A percentile compares a stretch with the other conserved stretches of the same genome.
These are phyloP conservation scores for Schoenoplectus triqueter DNA, from an alignment of 202 grass and related monocot genomes.

Conservation along the genomic window DNA sequence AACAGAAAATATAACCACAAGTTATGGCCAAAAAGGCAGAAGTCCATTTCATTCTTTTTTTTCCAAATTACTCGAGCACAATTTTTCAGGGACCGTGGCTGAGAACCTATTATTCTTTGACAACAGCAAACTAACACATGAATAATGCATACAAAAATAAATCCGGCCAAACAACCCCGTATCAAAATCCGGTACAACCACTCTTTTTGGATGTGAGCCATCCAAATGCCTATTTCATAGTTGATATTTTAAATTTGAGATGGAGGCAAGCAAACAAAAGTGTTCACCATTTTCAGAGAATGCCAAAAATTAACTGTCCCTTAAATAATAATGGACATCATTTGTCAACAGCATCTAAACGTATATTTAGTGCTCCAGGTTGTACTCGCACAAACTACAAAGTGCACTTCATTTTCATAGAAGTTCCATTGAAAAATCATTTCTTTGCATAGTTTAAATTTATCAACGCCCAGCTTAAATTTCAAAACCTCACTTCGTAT, in stretches of 20 bases:
- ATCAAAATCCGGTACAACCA: background rate
- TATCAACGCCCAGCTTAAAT: background rate
- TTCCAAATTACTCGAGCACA: background rate
- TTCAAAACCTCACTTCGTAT: too few relatives aligned
- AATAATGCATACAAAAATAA: background rate
- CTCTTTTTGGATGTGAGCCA: too few relatives aligned
- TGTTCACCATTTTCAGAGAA: background rate
- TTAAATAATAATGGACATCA: background rate
- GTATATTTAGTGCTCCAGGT: background rate
- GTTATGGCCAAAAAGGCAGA: constrained; percentile 26
- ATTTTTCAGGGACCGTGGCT: background rate
- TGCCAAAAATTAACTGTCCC: background rate
- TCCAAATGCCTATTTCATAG: background rate
- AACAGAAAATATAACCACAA: constrained; percentile 17
- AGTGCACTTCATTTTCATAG: too few relatives aligned
- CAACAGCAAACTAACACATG: background rate
- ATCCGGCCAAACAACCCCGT: background rate
- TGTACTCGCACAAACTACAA: background rate
- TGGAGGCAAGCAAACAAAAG: background rate
- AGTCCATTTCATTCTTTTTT: background rate
- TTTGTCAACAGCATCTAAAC: background rate
- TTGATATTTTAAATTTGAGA: background rate
- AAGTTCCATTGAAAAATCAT: too few relatives aligned
- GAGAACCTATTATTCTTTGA: background rate
- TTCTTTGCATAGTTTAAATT: too few relatives aligned